Base-by-base conservation (phyloP, 371 early-diverging fungal species). In the Lichtheimia hyalospora region DNA sequence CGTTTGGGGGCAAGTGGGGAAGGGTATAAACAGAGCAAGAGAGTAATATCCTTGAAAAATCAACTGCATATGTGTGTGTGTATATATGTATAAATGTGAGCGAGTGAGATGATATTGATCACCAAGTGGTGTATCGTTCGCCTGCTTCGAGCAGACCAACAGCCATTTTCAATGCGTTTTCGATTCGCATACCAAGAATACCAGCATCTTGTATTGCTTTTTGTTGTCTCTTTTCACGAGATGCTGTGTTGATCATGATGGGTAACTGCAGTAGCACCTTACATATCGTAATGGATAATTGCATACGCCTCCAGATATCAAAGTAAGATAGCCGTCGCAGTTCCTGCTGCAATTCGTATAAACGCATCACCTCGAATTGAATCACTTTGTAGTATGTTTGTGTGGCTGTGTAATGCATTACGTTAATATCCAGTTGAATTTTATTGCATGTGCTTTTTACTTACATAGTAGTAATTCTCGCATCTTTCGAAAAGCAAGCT, bases 271-370 rank as follows among this genome's bases (percentile, higher is more conserved):
- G 61, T 57, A 85, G 58, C 6, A 84, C 70, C 64, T 77, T 78
- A 44, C 82, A 77, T 52, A 87, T 70, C 16, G 82, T 79, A 46
- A 87, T 71, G 2, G 84, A 81, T 48, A 85, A 28, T 34, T 79
- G 74, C 62, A 87, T 76, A 15, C 87, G 76, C 34, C 79, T 75
- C 70, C 84, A 73, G 23, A 87, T 67, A 62, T 82, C 83, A 59
- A 85, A 77, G 54, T 84, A 84, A 3, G 83, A 81, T 16, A 87
- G 61, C 13, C 75, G 65, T 12, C 85, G 76, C 60, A 87, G 65
- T 61, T 82, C 75, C 23, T 81, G 79, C 61, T 87, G 84, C 28
- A 85, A 63, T 28, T 87, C 87, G 12, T 83, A 85, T 25, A 87
- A 62, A 20, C 78, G 75, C 63, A 84, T 74, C 4, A 87, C 62